These are phyloP conservation scores for Neurospora sp. DNA, from an alignment of 495 filamentous ascomycete genomes.

Conservation along the genomic window DNA sequence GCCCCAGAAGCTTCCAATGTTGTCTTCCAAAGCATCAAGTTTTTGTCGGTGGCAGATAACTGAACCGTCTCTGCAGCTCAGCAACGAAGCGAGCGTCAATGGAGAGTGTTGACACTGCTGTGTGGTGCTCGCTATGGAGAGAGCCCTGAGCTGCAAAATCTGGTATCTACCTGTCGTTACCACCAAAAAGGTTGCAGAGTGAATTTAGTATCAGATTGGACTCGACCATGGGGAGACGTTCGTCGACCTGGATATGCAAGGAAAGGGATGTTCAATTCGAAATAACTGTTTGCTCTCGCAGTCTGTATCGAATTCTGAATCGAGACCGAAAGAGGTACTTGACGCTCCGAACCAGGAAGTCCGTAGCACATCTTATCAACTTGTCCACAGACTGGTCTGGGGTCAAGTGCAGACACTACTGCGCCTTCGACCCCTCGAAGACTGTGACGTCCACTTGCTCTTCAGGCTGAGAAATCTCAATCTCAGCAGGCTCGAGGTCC, in stretches of 20 bases:
- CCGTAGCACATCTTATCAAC: background rate
- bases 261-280: background rate
- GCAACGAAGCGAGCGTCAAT: background rate
- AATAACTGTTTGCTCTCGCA: background rate
- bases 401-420: background rate
- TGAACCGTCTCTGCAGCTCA: background rate
- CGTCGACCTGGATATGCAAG: background rate
- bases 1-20: background rate
- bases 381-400: background rate
- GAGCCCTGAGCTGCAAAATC: background rate
- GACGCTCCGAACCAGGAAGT: background rate
- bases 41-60: background rate
- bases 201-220: background rate
- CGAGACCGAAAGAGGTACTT: background rate
- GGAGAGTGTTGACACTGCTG: background rate
- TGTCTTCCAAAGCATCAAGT: background rate
- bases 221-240: background rate
- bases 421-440: background rate
- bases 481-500: background rate
- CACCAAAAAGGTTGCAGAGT: background rate
- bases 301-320: background rate
- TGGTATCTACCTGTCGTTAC: background rate
- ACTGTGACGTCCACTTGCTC: background rate
- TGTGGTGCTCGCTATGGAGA: background rate
- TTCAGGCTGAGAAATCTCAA: background rate